These are phyloP conservation scores for Pleurozium schreberi DNA, from an alignment of 225 moss, liverwort and hornwort genomes.

Conservation along the genomic window DNA sequence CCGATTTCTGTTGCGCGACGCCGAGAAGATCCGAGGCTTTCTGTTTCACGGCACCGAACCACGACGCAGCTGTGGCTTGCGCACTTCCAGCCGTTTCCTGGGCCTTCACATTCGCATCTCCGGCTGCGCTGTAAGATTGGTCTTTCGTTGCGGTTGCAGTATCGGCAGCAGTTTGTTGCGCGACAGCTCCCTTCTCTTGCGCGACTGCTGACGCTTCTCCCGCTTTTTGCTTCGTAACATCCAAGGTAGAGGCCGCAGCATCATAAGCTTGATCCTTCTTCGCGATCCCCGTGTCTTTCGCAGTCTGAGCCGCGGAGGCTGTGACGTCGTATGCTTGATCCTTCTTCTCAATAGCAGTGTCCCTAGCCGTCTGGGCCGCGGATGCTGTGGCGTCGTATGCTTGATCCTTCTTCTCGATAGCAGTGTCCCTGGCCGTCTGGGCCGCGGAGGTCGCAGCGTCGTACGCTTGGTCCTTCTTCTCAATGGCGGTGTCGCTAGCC, in stretches of 20 bases:
- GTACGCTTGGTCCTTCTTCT: conserved; percentile 2
- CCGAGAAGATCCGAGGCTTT: conserved; percentile 11
- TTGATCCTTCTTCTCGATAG: not conserved
- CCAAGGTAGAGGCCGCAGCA: not conserved
- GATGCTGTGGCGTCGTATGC: not conserved
- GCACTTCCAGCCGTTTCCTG: not conserved
- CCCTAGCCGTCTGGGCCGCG: not conserved
- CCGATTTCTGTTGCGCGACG: conserved; percentile 1
- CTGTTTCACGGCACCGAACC: conserved; percentile 10
- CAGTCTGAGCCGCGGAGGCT: not conserved
- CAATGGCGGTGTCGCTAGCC: not conserved
- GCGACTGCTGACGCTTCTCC: not conserved
- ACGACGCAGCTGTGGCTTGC: conserved; percentile 3
- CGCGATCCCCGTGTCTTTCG: not conserved
- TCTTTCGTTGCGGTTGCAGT: not conserved
- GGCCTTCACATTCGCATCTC: not conserved
- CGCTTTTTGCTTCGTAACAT: not conserved
- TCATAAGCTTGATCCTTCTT: not conserved
- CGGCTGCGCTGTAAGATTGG: not conserved
- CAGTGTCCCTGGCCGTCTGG: not conserved
- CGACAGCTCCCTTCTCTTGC: conserved; percentile 1
- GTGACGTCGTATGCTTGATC: not conserved
- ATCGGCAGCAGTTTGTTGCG: not conserved
- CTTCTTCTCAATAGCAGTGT: not conserved
- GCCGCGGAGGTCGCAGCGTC: not conserved